These are phyloP conservation scores for Hemisphaericaspora xylofermentans DNA, from an alignment of 1,139 yeast genomes.

Conservation along the genomic window DNA sequence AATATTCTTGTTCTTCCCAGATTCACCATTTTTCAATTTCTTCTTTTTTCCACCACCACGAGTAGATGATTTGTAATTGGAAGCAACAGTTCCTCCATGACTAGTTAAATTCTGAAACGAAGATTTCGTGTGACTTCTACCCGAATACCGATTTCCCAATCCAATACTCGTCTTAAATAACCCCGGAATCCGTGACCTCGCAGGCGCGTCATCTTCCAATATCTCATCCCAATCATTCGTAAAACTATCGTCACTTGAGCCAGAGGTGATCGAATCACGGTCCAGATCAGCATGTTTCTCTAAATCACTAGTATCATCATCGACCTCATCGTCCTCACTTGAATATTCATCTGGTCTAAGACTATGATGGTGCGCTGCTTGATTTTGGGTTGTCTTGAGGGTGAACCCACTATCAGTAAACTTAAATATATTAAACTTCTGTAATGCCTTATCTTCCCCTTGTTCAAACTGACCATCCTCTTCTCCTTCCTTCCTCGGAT, in stretches of 20 bases:
- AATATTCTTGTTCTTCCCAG: constrained; percentile 42
- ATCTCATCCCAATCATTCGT: constrained; percentile 53
- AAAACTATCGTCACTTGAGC: constrained; percentile 48
- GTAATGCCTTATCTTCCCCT: constrained; percentile 19
- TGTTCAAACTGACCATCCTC: constrained; percentile 25
- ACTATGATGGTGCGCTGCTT: constrained; percentile 16
- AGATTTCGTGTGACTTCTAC: constrained; percentile 19
- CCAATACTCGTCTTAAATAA: constrained; percentile 43
- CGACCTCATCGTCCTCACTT: constrained; percentile 13
- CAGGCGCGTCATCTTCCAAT: constrained; percentile 44
- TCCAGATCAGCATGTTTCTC: constrained; percentile 20
- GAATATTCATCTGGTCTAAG: constrained; percentile 13
- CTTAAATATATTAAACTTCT: constrained; percentile 37
- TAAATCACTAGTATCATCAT: constrained; percentile 16
- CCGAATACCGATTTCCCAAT: constrained; percentile 32
- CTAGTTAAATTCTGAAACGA: constrained; percentile 26
- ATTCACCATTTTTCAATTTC: constrained; percentile 13
- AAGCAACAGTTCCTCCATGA: constrained; percentile 27
- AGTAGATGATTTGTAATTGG: constrained; percentile 30
- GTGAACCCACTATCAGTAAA: constrained; percentile 43
- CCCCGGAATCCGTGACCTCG: constrained; percentile 46
- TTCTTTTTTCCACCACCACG: constrained; percentile 15
- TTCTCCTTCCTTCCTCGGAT: constrained; percentile 1
- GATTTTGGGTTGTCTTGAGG: constrained; percentile 19
- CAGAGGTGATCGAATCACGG: constrained; percentile 11